These are phyloP conservation scores for Aspergillus melleus DNA, from an alignment of 2,329 filamentous ascomycete species.

Conservation along the genomic window DNA sequence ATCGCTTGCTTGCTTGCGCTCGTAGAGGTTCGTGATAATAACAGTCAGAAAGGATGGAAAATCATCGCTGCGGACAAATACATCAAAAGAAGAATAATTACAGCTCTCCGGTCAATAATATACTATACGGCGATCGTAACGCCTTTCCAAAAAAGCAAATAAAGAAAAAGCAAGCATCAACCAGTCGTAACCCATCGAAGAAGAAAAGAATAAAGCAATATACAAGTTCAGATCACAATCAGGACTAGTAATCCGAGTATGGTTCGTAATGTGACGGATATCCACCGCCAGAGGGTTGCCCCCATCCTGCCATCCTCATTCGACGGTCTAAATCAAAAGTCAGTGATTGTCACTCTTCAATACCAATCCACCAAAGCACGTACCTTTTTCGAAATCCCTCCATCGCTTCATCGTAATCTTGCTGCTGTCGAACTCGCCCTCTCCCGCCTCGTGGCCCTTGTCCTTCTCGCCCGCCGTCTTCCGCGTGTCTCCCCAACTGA, in stretches of 20 bases:
- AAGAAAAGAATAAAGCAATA: neutral
- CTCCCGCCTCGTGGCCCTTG: slow-evolving; percentile 77
- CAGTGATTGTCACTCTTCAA: neutral
- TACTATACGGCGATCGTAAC: neutral
- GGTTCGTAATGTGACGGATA: slow-evolving; percentile 36
- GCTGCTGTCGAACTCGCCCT: slow-evolving; percentile 96
- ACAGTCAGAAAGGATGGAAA: neutral
- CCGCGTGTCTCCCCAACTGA: slow-evolving; percentile 97
- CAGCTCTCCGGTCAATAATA: neutral
- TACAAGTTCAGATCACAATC: neutral
- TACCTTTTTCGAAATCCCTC: slow-evolving; percentile 88
- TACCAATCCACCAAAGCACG: slow-evolving; percentile 14
- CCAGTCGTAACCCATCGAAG: neutral
- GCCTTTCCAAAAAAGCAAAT: neutral
- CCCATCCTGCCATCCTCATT: slow-evolving; percentile 25
- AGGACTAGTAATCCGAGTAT: slow-evolving; percentile 38
- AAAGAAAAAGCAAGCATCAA: neutral
- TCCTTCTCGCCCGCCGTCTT: slow-evolving; percentile 92
- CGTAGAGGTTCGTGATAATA: too few relatives aligned
- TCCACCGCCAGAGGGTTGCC: slow-evolving; percentile 12
- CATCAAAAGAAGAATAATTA: neutral
- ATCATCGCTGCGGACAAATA: neutral
- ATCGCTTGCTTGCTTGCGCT: too few relatives aligned
- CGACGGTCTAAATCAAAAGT: slow-evolving; percentile 37
- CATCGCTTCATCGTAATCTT: slow-evolving; percentile 99